Conservation (phyloP, 306 rosid species). For the Prunus davidiana region DNA sequence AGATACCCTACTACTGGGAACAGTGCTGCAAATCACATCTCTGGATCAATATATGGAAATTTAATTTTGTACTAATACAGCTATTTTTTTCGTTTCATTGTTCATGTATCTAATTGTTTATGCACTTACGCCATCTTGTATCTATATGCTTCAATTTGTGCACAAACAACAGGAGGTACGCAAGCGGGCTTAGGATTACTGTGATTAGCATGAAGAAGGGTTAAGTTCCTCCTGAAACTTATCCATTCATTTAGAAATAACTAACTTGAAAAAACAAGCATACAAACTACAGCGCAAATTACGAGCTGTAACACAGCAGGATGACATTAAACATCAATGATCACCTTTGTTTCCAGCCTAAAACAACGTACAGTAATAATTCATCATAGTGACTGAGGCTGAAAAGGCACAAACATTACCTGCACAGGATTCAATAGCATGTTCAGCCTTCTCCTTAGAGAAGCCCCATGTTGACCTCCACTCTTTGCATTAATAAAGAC, state of each 20-base stretch:
- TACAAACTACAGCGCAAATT: neutral
- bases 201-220: neutral
- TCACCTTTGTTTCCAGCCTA: slow-evolving; percentile 1
- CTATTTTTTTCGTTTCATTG: too few relatives aligned
- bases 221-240: neutral
- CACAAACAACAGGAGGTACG: neutral
- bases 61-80: too few relatives aligned
- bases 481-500: slow-evolving; percentile 70
- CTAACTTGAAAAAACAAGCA: neutral
- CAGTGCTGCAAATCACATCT: too few relatives aligned
- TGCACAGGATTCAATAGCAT: slow-evolving; percentile 72
- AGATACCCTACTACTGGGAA: too few relatives aligned
- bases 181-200: neutral
- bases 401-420: slow-evolving; percentile 37
- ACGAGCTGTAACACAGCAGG: neutral
- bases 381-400: neutral
- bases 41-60: too few relatives aligned
- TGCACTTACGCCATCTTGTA: too few relatives aligned
- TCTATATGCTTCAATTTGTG: neutral
- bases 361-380: slow-evolving; percentile 10
- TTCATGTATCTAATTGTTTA: too few relatives aligned
- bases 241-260: neutral
- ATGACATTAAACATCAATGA: neutral
- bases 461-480: slow-evolving; percentile 73
- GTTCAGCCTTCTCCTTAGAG: slow-evolving; percentile 67